A percentile compares a stretch with the other conserved stretches of the same genome.
phyloP scores from a whole-genome alignment of 108 stramenopile species.

The Asterionellopsis glacialis region DNA sequence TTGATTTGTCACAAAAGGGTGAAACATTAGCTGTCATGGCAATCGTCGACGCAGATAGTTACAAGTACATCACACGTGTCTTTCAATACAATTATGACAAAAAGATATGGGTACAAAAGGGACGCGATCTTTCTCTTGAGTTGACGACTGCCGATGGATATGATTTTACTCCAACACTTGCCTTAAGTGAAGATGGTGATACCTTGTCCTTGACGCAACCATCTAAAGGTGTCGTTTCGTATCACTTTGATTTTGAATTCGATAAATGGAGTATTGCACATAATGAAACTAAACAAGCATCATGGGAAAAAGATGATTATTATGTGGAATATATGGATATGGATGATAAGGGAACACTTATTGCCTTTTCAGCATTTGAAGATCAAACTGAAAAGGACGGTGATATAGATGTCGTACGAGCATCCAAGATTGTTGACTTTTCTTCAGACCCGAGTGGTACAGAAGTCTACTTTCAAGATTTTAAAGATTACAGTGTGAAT shows the following conservation, averaged over 20 bases:
- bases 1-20: conserved; percentile 3
- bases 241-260: conserved; percentile 4
- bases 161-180: conserved; percentile 2
- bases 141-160: background rate
- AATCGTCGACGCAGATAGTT: background rate
- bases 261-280: conserved; percentile 1
- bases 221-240: background rate
- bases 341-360: background rate
- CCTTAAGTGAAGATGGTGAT: conserved; percentile 7
- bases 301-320: background rate
- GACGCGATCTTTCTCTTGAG: background rate
- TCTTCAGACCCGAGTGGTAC: background rate
- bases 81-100: conserved; percentile 1
- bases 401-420: background rate
- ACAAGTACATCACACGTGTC: background rate
- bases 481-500: background rate
- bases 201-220: background rate
- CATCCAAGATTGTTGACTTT: conserved; percentile 7
- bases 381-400: background rate
- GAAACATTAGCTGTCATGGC: conserved; percentile 8
- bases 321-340: conserved; percentile 6
- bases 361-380: conserved; percentile 5
- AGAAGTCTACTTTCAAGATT: background rate
- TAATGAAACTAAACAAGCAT: background rate
- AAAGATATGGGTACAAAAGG: conserved; percentile 11